Evolutionary conservation across 768 basidiomycete species (phyloP).

Genomic region (Boletus huronensis): DNA sequence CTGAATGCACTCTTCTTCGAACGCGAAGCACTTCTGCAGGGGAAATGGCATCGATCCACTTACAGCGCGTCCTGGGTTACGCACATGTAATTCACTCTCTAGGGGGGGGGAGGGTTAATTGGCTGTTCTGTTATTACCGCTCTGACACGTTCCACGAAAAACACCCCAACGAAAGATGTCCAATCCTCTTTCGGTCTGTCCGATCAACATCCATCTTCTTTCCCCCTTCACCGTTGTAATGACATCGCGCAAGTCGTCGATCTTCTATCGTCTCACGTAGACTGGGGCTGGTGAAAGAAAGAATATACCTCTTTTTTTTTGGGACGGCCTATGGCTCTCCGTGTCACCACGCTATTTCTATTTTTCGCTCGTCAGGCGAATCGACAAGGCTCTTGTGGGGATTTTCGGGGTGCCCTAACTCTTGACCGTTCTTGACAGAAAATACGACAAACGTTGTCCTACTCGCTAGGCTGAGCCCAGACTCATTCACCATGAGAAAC

Average conservation of each 20-base stretch:
- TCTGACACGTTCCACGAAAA: conserved; percentile 9
- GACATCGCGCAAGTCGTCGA: conserved; percentile 2
- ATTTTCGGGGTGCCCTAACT: neutral
- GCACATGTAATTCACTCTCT: conserved; percentile 3
- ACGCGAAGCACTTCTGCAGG: conserved; percentile 3
- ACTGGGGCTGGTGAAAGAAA: neutral
- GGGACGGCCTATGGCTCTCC: neutral
- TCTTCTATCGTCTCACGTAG: conserved; percentile 3
- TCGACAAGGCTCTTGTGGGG: neutral
- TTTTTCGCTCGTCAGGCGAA: neutral
- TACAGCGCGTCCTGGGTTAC: conserved; percentile 4
- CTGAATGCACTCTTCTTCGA: conserved; percentile 4
- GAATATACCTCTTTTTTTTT: neutral
- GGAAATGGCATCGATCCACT: conserved; percentile 7
- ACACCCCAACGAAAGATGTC: neutral
- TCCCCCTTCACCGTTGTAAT: neutral
- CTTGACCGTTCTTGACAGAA: neutral
- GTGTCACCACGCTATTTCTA: neutral
- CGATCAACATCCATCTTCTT: conserved; percentile 5
- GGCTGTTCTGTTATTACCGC: conserved; percentile 17
- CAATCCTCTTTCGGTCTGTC: neutral
- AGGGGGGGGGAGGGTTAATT: neutral
- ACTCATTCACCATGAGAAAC: neutral
- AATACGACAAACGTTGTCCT: neutral
- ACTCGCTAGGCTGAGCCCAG: neutral